phyloP scores from a whole-genome alignment of 345 rosid species.

The Viola odorata region DNA sequence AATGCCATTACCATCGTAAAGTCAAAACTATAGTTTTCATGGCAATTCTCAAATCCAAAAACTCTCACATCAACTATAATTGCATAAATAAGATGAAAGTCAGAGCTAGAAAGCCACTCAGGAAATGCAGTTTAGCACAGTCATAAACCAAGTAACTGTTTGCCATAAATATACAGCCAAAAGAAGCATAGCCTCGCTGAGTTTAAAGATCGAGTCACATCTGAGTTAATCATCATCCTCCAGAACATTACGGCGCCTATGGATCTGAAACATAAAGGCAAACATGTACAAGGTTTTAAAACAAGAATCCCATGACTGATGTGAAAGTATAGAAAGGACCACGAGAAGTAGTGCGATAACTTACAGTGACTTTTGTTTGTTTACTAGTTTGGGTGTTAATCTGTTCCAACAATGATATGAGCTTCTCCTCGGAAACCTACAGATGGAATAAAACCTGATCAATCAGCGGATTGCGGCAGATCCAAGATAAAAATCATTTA shows the following conservation, averaged over 20 bases:
- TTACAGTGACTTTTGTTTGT: conserved; percentile 91
- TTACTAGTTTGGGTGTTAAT: conserved; percentile 83
- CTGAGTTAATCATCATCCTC: conserved; percentile 71
- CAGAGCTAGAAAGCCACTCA: neutral
- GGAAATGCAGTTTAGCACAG: neutral
- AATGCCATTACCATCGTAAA: neutral
- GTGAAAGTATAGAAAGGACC: neutral
- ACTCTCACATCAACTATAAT: too few relatives aligned
- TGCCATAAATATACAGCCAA: neutral
- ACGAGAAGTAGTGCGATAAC: conserved; percentile 3
- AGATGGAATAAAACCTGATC: neutral
- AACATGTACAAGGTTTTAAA: neutral
- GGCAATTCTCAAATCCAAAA: too few relatives aligned
- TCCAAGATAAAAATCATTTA: too few relatives aligned
- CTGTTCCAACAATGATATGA: conserved; percentile 82
- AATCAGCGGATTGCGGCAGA: too few relatives aligned
- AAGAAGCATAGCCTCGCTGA: neutral
- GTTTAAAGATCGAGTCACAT: neutral
- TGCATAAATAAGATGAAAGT: neutral
- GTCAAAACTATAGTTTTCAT: neutral
- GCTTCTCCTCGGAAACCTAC: conserved; percentile 89
- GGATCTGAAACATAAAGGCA: conserved; percentile 52
- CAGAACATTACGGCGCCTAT: conserved; percentile 81
- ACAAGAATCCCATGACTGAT: neutral
- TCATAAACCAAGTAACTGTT: neutral